These are phyloP conservation scores for Apophysomyces ossiformis DNA, from an alignment of 371 early-diverging fungal genomes.

Conservation along the genomic window DNA sequence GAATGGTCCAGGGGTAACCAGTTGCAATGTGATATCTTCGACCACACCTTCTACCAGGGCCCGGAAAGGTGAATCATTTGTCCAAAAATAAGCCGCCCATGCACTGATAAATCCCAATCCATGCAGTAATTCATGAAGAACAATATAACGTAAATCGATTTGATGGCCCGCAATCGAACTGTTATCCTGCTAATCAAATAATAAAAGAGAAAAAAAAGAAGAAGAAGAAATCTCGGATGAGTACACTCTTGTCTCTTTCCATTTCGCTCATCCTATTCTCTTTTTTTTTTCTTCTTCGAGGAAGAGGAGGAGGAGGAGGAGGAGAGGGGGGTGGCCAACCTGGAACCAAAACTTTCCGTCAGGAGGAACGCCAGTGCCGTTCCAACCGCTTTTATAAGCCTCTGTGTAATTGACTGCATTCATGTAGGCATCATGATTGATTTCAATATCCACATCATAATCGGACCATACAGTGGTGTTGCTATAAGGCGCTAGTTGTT, in stretches of 20 bases:
- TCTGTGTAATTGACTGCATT: constrained; percentile 30
- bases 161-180: constrained; percentile 34
- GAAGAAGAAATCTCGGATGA: too few species aligned
- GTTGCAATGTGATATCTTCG: constrained; percentile 35
- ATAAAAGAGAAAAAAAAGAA: not conserved
- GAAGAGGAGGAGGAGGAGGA: too few species aligned
- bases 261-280: not conserved
- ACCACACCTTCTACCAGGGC: constrained; percentile 41
- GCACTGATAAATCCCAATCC: constrained; percentile 49
- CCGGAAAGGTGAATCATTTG: constrained; percentile 42
- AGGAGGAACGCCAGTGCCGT: constrained; percentile 38
- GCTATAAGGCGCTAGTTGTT: constrained; percentile 50
- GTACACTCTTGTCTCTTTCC: not conserved
- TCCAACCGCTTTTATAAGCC: constrained; percentile 36
- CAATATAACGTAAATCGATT: constrained; percentile 44
- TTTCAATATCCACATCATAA: constrained; percentile 48
- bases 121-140: constrained; percentile 50
- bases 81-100: constrained; percentile 57
- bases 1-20: constrained; percentile 43
- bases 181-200: constrained; percentile 28
- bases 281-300: not conserved
- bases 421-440: constrained; percentile 50
- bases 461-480: constrained; percentile 45
- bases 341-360: constrained; percentile 48
- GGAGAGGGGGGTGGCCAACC: constrained; percentile 20